Conservation (phyloP, 2,329 filamentous ascomycete genomes). For the Fusarium newnesense region DNA sequence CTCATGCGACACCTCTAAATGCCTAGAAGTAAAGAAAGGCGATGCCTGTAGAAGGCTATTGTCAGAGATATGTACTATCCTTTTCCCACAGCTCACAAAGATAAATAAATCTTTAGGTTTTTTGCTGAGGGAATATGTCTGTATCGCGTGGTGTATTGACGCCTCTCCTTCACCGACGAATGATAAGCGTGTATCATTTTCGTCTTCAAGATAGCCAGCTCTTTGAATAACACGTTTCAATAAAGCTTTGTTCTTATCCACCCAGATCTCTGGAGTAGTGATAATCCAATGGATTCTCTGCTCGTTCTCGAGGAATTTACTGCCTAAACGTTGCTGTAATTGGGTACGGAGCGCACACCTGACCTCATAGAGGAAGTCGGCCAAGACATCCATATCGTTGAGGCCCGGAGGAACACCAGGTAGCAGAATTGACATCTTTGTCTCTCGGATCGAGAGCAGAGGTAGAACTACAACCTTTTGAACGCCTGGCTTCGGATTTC, state of each 20-base stretch:
- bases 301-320: neutral
- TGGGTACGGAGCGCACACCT: neutral
- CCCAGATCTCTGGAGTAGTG: neutral
- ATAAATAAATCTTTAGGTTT: rapidly evolving
- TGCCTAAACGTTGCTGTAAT: neutral
- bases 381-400: neutral
- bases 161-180: neutral
- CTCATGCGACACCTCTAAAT: rapidly evolving
- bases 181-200: neutral
- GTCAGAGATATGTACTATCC: rapidly evolving
- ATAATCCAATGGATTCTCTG: neutral
- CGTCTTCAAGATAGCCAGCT: neutral
- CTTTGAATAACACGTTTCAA: neutral
- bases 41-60: rapidly evolving
- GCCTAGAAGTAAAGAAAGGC: rapidly evolving
- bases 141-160: rapidly evolving
- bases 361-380: neutral
- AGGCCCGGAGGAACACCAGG: neutral
- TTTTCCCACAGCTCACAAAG: neutral
- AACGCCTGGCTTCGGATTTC: neutral
- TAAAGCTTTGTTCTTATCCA: rapidly evolving
- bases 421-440: rapidly evolving
- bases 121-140: neutral
- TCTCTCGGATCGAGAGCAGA: neutral
- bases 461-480: neutral